These are phyloP conservation scores for Apiotrichum veenhuisii DNA, from an alignment of 1,284 basidiomycete genomes.

Conservation along the genomic window DNA sequence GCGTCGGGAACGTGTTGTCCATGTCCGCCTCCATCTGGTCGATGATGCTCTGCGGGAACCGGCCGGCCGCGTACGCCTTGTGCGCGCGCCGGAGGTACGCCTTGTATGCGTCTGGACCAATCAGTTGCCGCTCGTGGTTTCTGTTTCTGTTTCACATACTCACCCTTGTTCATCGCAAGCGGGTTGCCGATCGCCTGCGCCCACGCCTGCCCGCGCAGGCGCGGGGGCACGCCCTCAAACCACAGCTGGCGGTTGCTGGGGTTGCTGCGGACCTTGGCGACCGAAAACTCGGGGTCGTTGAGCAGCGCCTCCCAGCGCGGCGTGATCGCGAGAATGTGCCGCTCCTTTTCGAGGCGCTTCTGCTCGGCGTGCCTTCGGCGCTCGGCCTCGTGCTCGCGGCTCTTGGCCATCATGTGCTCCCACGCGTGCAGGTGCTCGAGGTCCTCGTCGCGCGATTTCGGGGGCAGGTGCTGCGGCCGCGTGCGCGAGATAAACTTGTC, in stretches of 20 bases:
- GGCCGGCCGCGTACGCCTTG: conserved; percentile 64
- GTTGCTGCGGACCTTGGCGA: conserved; percentile 27
- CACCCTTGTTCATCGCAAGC: conserved; percentile 80
- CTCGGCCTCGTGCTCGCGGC: conserved; percentile 36
- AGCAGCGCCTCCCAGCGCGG: conserved; percentile 45
- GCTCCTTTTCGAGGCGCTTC: conserved; percentile 34
- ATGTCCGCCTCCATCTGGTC: conserved; percentile 76
- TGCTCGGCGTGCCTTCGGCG: conserved; percentile 25
- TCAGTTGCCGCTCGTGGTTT: neutral
- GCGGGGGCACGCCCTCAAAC: conserved; percentile 88
- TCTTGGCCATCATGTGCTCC: conserved; percentile 76
- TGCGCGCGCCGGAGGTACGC: conserved; percentile 69
- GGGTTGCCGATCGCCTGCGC: conserved; percentile 81
- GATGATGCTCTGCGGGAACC: conserved; percentile 69
- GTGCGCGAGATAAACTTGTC: conserved; percentile 52
- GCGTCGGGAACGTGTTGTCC: conserved; percentile 68
- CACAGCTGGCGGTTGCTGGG: conserved; percentile 67
- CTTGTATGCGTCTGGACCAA: conserved; percentile 64
- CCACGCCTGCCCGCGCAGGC: conserved; percentile 83
- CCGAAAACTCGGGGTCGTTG: conserved; percentile 24
- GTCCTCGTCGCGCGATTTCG: conserved; percentile 76
- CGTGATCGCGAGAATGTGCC: conserved; percentile 29
- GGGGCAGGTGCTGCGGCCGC: conserved; percentile 75
- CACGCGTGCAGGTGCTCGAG: conserved; percentile 79
- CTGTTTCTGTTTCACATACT: conserved; percentile 11